Conservation (phyloP, 495 filamentous ascomycete species). For the Poronia punctata region DNA sequence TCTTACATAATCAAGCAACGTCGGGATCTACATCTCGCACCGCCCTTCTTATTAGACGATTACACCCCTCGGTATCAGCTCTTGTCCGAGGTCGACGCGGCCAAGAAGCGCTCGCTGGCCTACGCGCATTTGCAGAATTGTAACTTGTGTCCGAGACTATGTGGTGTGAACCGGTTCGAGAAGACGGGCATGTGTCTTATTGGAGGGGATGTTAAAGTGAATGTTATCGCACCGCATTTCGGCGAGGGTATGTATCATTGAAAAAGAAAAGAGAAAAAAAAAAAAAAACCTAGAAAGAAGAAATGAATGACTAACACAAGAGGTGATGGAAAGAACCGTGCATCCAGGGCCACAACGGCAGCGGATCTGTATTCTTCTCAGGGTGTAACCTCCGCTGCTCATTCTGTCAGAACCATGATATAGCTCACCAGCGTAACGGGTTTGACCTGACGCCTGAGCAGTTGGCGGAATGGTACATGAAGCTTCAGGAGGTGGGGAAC, state of each 20-base stretch:
- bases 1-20: slow-evolving; percentile 2
- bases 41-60: slow-evolving; percentile 67
- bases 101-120: slow-evolving; percentile 58
- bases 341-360: slow-evolving; percentile 68
- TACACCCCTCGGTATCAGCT: slow-evolving; percentile 62
- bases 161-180: slow-evolving; percentile 67
- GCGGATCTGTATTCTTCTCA: slow-evolving; percentile 66
- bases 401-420: slow-evolving; percentile 80
- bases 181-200: slow-evolving; percentile 68
- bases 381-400: slow-evolving; percentile 67
- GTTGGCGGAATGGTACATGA: slow-evolving; percentile 69
- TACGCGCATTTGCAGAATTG: slow-evolving; percentile 65
- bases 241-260: slow-evolving; percentile 43
- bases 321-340: slow-evolving; percentile 60
- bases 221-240: slow-evolving; percentile 70
- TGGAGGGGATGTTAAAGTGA: slow-evolving; percentile 63
- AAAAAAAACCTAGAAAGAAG: not conserved
- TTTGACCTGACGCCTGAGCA: slow-evolving; percentile 70
- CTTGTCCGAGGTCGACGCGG: slow-evolving; percentile 50
- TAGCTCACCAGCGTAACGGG: slow-evolving; percentile 65
- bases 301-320: not conserved
- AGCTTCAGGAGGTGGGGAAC: slow-evolving; percentile 62
- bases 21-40: slow-evolving; percentile 57
- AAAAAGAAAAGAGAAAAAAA: not conserved
- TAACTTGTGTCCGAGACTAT: slow-evolving; percentile 68